Base-by-base conservation (phyloP, 2,329 filamentous ascomycete species). In the Colletotrichum coccodes region DNA sequence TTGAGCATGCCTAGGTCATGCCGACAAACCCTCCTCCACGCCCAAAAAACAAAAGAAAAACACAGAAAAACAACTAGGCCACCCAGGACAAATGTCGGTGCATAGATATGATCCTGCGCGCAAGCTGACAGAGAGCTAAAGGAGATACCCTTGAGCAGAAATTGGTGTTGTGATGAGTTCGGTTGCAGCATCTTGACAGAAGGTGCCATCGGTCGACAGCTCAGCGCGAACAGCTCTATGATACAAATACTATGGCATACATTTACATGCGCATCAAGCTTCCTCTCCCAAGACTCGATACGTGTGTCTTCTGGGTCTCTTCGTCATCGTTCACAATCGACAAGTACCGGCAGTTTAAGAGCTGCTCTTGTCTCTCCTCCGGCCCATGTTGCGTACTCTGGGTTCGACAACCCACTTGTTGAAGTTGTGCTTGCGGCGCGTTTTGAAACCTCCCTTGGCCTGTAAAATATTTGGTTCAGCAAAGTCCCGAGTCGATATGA, bases 361-460 rank as follows among this genome's bases (percentile, higher is more conserved):
- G 23, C 34, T 67, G 36, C 50, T 65, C 85, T 92, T 92, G 78
- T 86, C 83, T 81, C 91, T 90, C 77, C 95, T 90, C 86, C 95
- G 97, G 81, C 95, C 95, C 82, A 97, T 92, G 84, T 98, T 98
- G 76, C 96, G 91, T 64, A 89, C 88, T 75, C 95, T 90, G 69
- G 94, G 89, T 71, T 92, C 89, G 54, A 98, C 94, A 72, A 99
- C 92, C 84, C 92, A 95, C 79, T 92, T 96, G 86, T 98, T 98
- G 82, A 92, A 83, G 80, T 98, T 98, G 82, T 91, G 88, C 85
- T 92, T 97, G 75, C 90, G 90, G 73, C 95, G 90, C 53, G 95
- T 98, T 88, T 98, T 98, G 89, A 92, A 97, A 71, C 93, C 93
- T 79, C 91, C 90, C 87, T 95, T 95, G 81, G 93, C 89, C 87